Evolutionary conservation across 2,329 filamentous ascomycete genomes (phyloP).

Genomic region (Fusarium miscanthi): DNA sequence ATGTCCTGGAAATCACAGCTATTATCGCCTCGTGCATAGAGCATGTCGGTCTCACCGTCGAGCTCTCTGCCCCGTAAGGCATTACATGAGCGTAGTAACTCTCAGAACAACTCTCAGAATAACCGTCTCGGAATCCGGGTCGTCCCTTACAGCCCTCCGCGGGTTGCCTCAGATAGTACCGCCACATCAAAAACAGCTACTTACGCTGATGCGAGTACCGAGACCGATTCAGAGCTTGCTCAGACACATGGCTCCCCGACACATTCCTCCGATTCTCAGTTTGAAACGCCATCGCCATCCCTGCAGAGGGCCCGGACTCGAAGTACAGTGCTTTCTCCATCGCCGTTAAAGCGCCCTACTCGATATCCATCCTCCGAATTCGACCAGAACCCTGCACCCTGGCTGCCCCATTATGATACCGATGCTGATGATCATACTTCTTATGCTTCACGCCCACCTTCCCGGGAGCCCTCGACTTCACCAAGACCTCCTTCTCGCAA

Average conservation of each 20-base stretch:
- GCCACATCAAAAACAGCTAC: conserved; percentile 42
- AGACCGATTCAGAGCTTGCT: conserved; percentile 36
- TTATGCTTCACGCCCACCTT: conserved; percentile 33
- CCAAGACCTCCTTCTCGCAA: conserved; percentile 48
- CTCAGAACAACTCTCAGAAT: conserved; percentile 46
- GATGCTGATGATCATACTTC: conserved; percentile 34
- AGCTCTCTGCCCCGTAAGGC: conserved; percentile 46
- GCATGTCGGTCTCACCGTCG: conserved; percentile 49
- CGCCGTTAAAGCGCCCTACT: conserved; percentile 30
- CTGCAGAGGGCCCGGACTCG: conserved; percentile 33
- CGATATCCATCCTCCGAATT: conserved; percentile 33
- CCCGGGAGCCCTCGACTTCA: conserved; percentile 39
- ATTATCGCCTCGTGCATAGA: conserved; percentile 45
- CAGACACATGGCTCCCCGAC: conserved; percentile 29
- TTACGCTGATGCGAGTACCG: conserved; percentile 38
- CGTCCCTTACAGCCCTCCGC: conserved; percentile 54
- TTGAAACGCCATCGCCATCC: conserved; percentile 43
- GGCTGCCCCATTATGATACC: conserved; percentile 35
- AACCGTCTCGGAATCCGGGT: conserved; percentile 52
- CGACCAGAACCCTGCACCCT: conserved; percentile 35
- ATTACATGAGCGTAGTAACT: conserved; percentile 45
- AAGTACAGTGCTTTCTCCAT: conserved; percentile 30
- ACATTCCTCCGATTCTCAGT: conserved; percentile 36
- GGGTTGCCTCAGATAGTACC: conserved; percentile 49
- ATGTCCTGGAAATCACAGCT: conserved; percentile 38